A percentile compares a stretch with the other conserved stretches of the same genome.
phyloP scores from a whole-genome alignment of 768 basidiomycete genomes.

The Tricholoma saponaceum region DNA sequence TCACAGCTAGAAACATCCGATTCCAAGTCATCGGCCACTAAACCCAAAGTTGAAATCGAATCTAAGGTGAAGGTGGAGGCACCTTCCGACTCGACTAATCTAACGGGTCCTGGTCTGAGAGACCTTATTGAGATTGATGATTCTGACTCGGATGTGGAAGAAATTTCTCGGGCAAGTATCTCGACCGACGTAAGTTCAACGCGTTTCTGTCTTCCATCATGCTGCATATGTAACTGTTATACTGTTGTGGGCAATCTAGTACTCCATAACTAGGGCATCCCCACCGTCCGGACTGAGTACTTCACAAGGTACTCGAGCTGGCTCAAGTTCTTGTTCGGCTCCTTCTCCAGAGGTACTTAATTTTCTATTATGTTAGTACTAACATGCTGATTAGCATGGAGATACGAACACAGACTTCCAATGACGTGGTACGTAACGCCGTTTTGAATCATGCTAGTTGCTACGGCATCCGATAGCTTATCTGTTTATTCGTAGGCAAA shows the following conservation, averaged over 20 bases:
- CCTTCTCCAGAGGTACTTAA: not conserved
- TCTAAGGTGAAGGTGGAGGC: not conserved
- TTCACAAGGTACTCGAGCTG: not conserved
- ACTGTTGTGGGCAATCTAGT: not conserved
- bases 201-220: not conserved
- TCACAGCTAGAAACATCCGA: not conserved
- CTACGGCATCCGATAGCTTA: no score
- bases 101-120: not conserved
- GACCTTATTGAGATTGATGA: not conserved
- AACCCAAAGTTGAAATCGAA: not conserved
- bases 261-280: not conserved
- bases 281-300: not conserved
- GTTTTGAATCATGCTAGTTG: not conserved
- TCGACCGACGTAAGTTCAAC: not conserved
- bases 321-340: not conserved
- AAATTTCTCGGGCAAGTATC: not conserved
- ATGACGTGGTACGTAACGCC: no score
- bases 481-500: not conserved
- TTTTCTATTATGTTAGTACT: not conserved
- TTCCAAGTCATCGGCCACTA: not conserved
- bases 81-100: not conserved
- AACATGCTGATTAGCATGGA: not conserved
- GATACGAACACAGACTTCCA: not conserved
- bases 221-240: not conserved
- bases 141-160: not conserved